Base-by-base conservation (phyloP, 305 asterid genomes). In the Plantago coronopus region DNA sequence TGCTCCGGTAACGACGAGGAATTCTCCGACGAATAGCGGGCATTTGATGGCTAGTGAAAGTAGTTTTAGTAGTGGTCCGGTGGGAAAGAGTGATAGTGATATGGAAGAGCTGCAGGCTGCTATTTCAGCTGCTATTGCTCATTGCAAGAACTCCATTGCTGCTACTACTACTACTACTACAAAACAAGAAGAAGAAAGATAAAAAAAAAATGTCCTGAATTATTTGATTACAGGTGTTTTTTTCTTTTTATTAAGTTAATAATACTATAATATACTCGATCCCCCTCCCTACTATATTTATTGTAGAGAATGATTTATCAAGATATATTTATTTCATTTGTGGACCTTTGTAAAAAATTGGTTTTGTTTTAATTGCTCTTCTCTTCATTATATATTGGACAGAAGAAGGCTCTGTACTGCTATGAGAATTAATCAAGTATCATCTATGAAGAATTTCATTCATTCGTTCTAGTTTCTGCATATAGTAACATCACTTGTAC, bases 1-100 rank as follows among this genome's bases (percentile, higher is more conserved):
- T 2, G 96, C 96, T 7, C 98, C 98, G 57, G 96, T 79, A 18
- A 78, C 98, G 7, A 86, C 84, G 79, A 75, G 72, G 46, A 73
- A 84, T 34, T 88, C 98, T 47, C 96, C 95, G 17, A 65, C 86
- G 49, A 91, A 91, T 23, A 91, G 98, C 46, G 98, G 97, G 42
- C 72, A 72, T 4, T 68, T 89, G 48, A 75, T 83, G 55, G 79
- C 87, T 7, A 72, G 69, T 31, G 83, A 78, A 21, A 54, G 43
- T 17, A 72, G 72, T 40, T 81, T 77, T 22, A 54, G 20, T 16
- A 11, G 16, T 7, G 63, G 62, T 40, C 73, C 75, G 1, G 62
- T 63, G 7, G 9, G 15, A 4, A 66, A 64, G 13, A 67, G 68
- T 65, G 86, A 85, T 42, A 81, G 88, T 72, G 77, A 90, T 47